Percentiles rank a stretch among this genome's conserved stretches.
Conservation (phyloP, 345 rosid species). For the Salix dunnii region DNA sequence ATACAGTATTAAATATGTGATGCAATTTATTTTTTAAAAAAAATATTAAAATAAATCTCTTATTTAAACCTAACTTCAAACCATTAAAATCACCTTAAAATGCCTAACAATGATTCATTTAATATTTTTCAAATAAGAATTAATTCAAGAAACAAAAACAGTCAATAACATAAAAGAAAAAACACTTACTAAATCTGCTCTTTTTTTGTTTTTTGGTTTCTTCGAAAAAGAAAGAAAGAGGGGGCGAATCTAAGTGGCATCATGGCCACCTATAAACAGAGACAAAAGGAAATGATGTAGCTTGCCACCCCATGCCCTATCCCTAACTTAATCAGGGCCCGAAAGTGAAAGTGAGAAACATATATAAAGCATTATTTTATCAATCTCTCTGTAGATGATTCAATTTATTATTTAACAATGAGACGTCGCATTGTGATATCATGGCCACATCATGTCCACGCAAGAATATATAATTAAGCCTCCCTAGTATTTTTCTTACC, state of each 20-base stretch:
- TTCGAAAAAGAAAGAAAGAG: background rate
- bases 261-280: constrained; percentile 42
- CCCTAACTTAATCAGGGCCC: constrained; percentile 32
- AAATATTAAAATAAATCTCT: no score
- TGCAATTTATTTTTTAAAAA: no score
- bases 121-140: no score
- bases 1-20: no score
- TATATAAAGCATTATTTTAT: background rate
- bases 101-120: no score
- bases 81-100: no score
- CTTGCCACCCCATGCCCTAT: constrained; percentile 38
- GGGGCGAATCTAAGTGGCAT: constrained; percentile 12
- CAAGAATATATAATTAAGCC: constrained; percentile 8
- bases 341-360: constrained; percentile 11
- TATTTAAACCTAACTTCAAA: no score
- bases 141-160: no score
- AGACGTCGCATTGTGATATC: constrained; percentile 35
- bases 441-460: constrained; percentile 31
- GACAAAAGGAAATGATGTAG: constrained; percentile 64
- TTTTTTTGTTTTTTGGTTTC: no score
- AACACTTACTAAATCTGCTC: no score
- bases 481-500: background rate
- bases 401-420: constrained; percentile 6
- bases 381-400: constrained; percentile 2
- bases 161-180: no score